Percentiles rank a stretch among this genome's conserved stretches.
Conservation (phyloP, 139 green algal species). For the Coelastrella sp. region DNA sequence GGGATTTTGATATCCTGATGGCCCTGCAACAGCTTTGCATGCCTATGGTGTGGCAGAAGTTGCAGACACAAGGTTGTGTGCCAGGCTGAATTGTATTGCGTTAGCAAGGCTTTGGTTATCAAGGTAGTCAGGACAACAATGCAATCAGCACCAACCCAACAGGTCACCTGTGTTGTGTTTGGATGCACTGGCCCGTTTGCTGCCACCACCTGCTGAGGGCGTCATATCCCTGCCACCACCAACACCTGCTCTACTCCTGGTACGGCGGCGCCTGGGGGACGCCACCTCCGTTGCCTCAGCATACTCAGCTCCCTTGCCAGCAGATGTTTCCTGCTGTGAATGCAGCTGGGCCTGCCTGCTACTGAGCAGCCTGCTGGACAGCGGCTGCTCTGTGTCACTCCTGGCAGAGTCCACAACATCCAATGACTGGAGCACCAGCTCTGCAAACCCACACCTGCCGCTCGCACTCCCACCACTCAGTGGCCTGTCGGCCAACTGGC, state of each 20-base stretch:
- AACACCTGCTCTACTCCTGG: background rate
- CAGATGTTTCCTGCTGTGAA: background rate
- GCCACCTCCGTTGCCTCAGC: background rate
- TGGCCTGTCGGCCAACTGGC: background rate
- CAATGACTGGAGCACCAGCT: background rate
- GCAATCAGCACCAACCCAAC: no score
- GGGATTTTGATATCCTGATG: no score
- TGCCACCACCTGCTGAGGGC: background rate
- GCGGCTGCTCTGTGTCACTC: background rate
- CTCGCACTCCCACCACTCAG: background rate
- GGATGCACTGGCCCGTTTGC: background rate
- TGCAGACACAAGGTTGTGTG: no score
- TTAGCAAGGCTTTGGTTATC: no score
- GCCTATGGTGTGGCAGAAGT: no score
- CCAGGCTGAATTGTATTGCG: no score
- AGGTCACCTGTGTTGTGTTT: background rate
- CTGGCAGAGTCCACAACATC: background rate
- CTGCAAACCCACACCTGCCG: background rate
- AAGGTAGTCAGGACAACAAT: no score
- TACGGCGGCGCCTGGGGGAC: background rate
- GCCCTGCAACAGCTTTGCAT: no score
- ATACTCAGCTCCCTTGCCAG: background rate
- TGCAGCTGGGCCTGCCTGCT: slow-evolving; percentile 6
- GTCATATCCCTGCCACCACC: background rate
- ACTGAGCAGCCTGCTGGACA: background rate